Conservation (phyloP, 1,284 basidiomycete genomes). For the Cryptococcus maquisensis region DNA sequence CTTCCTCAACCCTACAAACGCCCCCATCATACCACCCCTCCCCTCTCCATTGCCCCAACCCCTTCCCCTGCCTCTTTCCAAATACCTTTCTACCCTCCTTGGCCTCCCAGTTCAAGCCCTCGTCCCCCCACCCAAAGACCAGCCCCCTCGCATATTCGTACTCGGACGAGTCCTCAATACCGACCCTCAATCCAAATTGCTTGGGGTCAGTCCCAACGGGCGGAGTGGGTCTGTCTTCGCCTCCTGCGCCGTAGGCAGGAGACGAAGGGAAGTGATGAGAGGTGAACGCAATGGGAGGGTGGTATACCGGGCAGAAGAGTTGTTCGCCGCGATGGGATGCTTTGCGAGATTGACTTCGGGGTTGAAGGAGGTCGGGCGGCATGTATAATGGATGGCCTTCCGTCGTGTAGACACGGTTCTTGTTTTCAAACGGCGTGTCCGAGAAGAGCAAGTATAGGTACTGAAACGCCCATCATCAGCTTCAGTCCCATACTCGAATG, state of each 20-base stretch:
- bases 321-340: conserved; percentile 61
- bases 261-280: too few species aligned
- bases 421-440: conserved; percentile 66
- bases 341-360: conserved; percentile 58
- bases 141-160: conserved; percentile 71
- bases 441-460: conserved; percentile 90
- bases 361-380: conserved; percentile 55
- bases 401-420: conserved; percentile 74
- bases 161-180: conserved; percentile 66
- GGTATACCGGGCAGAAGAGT: conserved; percentile 68
- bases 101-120: conserved; percentile 22
- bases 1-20: conserved; percentile 65
- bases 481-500: neutral
- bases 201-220: too few species aligned
- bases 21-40: conserved; percentile 61
- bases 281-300: conserved; percentile 43
- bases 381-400: conserved; percentile 86
- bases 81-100: conserved; percentile 44
- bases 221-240: too few species aligned
- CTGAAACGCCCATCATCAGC: conserved; percentile 51
- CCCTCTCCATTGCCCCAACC: conserved; percentile 24
- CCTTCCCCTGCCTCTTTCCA: conserved; percentile 46
- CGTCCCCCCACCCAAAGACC: conserved; percentile 52
- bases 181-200: conserved; percentile 56
- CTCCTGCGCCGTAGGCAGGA: too few species aligned